Evolutionary conservation across 2,329 filamentous ascomycete species (phyloP).

Genomic region (Penicillium sp.): DNA sequence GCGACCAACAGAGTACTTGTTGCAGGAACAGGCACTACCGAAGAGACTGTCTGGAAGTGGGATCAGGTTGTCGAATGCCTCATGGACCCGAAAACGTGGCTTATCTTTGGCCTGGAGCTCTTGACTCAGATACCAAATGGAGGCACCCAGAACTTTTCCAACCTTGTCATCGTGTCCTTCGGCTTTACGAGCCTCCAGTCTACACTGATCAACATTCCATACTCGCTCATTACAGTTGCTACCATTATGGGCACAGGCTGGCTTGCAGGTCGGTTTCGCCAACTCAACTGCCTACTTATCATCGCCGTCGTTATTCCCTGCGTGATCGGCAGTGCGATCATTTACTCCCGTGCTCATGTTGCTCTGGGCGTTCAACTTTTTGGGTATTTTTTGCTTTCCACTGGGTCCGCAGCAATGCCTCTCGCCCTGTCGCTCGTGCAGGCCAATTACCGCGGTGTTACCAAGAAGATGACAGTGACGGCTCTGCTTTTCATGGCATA

Average conservation of each 20-base stretch:
- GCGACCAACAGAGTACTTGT: conserved; percentile 37
- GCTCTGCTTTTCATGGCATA: conserved; percentile 58
- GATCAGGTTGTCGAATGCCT: conserved; percentile 57
- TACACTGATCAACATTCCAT: conserved; percentile 58
- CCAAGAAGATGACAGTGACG: conserved; percentile 62
- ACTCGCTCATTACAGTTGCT: conserved; percentile 53
- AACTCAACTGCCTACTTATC: conserved; percentile 55
- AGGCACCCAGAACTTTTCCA: conserved; percentile 57
- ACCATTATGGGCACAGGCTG: conserved; percentile 53
- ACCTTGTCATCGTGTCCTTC: conserved; percentile 21
- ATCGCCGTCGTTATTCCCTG: conserved; percentile 52
- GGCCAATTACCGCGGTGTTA: conserved; percentile 58
- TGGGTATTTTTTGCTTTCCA: conserved; percentile 59
- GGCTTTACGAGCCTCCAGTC: conserved; percentile 23
- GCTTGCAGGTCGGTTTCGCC: conserved; percentile 54
- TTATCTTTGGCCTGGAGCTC: conserved; percentile 56
- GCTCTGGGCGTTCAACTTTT: conserved; percentile 51
- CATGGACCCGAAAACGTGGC: conserved; percentile 61
- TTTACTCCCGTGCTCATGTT: conserved; percentile 48
- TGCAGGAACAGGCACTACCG: conserved; percentile 54
- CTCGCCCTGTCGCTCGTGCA: conserved; percentile 58
- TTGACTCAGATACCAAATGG: conserved; percentile 60
- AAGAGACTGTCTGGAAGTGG: conserved; percentile 52
- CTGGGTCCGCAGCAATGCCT: conserved; percentile 56
- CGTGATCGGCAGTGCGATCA: conserved; percentile 55